Base-by-base conservation (phyloP, 108 stramenopile genomes). In the Cyclotella distinguenda region DNA sequence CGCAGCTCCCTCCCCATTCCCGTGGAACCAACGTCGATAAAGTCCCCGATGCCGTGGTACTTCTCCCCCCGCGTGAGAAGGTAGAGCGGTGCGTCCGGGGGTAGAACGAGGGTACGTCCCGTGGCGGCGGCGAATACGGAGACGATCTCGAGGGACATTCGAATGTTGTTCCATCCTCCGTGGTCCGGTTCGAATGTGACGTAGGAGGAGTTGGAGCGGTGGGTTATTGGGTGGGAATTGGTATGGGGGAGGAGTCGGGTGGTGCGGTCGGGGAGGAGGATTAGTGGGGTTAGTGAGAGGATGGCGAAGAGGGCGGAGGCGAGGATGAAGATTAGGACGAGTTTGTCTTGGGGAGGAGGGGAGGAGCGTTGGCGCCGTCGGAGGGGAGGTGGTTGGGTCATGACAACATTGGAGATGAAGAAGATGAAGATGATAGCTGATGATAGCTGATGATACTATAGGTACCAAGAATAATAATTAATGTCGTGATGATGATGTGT, bases 151-250 rank as follows among this genome's bases (percentile, higher is more conserved):
- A 93, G 59, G 9, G 70, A 78, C 88, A 93, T 89, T 32, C 91
- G 82, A 23, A 86, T 83, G 46, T 91, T 91, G 66, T 91, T 91
- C 86, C 86, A 91, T 23, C 90, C 90, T 21, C 86, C 89, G 38
- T 69, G 51, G 57, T 90, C 89, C 0, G 85, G 85, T 67, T 90
- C 86, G 73, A 87, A 90, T 10, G 85, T 81, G 10, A 90, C 45
- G 52, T 85, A 90, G n/a, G n/a, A n/a, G n/a, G n/a, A n/a, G n/a
- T n/a, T n/a, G n/a, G n/a, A n/a, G n/a, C n/a, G n/a, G 67, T 67
- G 10, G 74, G 74, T 36, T 47, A 62, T n/a, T 67, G 39, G 2
- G 74, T 15, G 28, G 56, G 52, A 10, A 65, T 18, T 16, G 66
- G 45, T 48, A 75, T 67, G 27, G 56, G 46, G 27, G 53, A 51